Evolutionary conservation across 352 stramenopile genomes (phyloP).

Genomic region (Globisporangium radiosum): DNA sequence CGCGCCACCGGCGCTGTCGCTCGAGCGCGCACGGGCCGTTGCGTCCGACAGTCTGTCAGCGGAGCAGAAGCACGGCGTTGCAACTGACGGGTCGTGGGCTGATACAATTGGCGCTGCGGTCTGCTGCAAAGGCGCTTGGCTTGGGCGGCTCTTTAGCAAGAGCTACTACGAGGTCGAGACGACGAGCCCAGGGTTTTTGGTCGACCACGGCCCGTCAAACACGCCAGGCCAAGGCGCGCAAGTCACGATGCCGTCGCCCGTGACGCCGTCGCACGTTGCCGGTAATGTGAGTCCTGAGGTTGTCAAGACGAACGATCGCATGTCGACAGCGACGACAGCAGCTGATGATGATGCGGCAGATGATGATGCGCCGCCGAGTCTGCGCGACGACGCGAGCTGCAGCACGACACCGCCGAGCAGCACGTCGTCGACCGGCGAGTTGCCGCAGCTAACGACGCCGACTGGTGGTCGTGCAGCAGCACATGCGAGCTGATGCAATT

Average conservation of each 20-base stretch:
- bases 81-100: conserved; percentile 48
- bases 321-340: conserved; percentile 27
- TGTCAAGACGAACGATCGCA: conserved; percentile 18
- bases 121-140: conserved; percentile 52
- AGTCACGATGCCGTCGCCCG: conserved; percentile 48
- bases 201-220: conserved; percentile 41
- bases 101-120: conserved; percentile 51
- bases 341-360: conserved; percentile 19
- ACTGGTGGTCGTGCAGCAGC: conserved; percentile 5
- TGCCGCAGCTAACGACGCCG: conserved; percentile 7
- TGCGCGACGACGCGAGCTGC: conserved; percentile 23
- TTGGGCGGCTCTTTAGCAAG: conserved; percentile 48
- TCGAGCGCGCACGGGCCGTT: conserved; percentile 50
- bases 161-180: conserved; percentile 82
- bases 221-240: conserved; percentile 56
- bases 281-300: conserved; percentile 23
- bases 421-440: conserved; percentile 19
- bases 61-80: conserved; percentile 45
- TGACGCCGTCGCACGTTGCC: conserved; percentile 20
- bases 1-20: conserved; percentile 33
- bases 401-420: conserved; percentile 35
- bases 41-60: conserved; percentile 51
- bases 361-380: conserved; percentile 24
- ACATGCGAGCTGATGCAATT: neutral
- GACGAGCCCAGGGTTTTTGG: conserved; percentile 56